Evolutionary conservation across 1,139 yeast genomes (phyloP).

Genomic region (Suhomyces guaymorum): DNA sequence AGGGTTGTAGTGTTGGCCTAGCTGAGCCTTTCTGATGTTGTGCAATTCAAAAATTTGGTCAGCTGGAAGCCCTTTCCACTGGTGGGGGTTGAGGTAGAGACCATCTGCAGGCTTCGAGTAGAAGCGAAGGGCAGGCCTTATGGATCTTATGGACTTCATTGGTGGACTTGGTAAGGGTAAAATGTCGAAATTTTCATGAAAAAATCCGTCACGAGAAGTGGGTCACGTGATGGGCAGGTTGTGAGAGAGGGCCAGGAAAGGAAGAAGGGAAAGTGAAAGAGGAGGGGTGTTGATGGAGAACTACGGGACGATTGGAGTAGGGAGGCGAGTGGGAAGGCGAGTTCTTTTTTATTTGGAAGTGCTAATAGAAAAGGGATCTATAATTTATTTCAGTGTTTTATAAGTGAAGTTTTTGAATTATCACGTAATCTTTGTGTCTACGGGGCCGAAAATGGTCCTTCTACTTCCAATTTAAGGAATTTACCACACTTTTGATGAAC

Average conservation of each 20-base stretch:
- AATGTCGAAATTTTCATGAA: constrained; percentile 10
- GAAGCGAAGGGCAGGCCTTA: constrained; percentile 15
- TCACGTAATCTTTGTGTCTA: too few relatives aligned
- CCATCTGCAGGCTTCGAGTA: constrained; percentile 19
- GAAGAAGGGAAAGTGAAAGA: neutral
- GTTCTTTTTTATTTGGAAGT: too few relatives aligned
- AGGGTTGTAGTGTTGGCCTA: constrained; percentile 61
- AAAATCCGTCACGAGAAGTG: constrained; percentile 1
- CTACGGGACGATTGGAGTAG: too few relatives aligned
- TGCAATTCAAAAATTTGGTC: constrained; percentile 62
- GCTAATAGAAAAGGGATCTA: too few relatives aligned
- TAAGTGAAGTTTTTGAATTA: too few relatives aligned
- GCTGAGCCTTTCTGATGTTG: constrained; percentile 53
- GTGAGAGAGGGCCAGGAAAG: too few relatives aligned
- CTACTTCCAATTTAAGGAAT: too few relatives aligned
- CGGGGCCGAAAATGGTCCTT: too few relatives aligned
- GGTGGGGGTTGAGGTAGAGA: constrained; percentile 56
- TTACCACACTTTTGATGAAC: too few relatives aligned
- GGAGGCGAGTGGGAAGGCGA: too few relatives aligned
- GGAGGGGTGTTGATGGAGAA: too few relatives aligned
- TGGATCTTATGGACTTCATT: constrained; percentile 13
- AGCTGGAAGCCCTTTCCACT: constrained; percentile 70
- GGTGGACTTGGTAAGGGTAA: constrained; percentile 1
- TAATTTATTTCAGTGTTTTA: too few relatives aligned
- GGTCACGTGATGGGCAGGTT: constrained; percentile 6